Base-by-base conservation (phyloP, 495 filamentous ascomycete species). In the Hamigera avellanea region DNA sequence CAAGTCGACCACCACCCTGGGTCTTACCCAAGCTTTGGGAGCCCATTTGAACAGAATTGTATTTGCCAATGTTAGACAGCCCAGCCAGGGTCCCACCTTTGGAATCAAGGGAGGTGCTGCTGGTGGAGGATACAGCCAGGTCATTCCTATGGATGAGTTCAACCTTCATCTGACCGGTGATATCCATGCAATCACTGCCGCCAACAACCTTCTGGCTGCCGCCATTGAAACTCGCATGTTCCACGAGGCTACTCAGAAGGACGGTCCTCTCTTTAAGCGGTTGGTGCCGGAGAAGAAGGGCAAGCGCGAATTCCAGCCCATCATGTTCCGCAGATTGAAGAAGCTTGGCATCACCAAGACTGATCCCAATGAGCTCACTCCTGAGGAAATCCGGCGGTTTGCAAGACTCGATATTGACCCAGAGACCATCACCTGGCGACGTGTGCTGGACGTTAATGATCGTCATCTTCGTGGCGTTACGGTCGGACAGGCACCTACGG, bases 81-180 rank as follows among this genome's bases (percentile, higher is more conserved):
- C 91, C 19, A 93, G 84, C 50, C 91, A 95, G 67, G 91, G 91
- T 8, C 91, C 91, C 35, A 98, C 91, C 0, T 98, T 98, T 52
- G 91, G 91, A 50, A 95, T 98, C 69, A 98, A 98, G 66, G 91
- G 91, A 30, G 91, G 91, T 43, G 91, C 91, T 35, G 91, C 91
- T 39, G 91, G 91, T 50, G 91, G 91, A 45, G 91, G 91, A 12
- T 98, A 95, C 69, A 93, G 85, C 57, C 91, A 98, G 59, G 91
- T 96, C 50, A 96, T 98, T 46, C 91, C 91, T 35, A 98, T 98
- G 91, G 91, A 98, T 45, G 91, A 98, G 57, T 98, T 98, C 70
- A 98, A 98, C 55, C 69, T 98, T 43, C 91, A 98, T 54, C 63
- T 98, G 54, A 98, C 91, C 28, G 91, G 91, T 46, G 91, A 98